Base-by-base conservation (phyloP, 352 stramenopile genomes). In the Phytophthora syringae region DNA sequence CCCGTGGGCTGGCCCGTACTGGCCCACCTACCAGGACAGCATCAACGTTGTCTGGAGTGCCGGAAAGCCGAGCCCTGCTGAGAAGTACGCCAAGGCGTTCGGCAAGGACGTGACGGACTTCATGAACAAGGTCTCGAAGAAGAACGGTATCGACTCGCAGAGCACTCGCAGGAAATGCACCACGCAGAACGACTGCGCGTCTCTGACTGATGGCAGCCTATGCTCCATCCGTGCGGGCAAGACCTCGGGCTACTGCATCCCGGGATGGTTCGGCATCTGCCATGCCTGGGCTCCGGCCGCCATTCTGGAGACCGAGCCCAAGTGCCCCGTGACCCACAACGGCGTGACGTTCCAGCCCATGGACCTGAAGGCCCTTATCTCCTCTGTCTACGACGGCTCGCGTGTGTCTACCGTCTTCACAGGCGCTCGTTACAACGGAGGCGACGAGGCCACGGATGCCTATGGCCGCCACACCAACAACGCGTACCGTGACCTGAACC, bases 11-110 rank as follows among this genome's bases (percentile, higher is more conserved):
- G 56, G 56, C 32, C 56, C 56, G 36, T 88, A 88, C 72, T 88
- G 76, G 74, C 74, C 79, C 22, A 63, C 67, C 42, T 88, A 83
- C 72, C 60, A 75, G 42, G 79, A 88, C 67, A 67, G 79, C 51
- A 88, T 88, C 74, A 88, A 88, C 68, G 53, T 66, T 22, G 36
- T 56, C 6, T 80, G 76, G 77, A 53, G 30, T 13, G 15, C 24
- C 1, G 47, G 52, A 4, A 40, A 72, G 36, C 39, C 59, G 2
- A 82, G 74, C 32, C 37, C 74, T 4, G 57, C 70, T 10, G 52
- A 67, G 49, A 82, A 82, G 60, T 82, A 82, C 44, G 74, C 74
- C 7, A 74, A 43, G 7, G 74, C 71, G 0, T 82, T 79, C 40
- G 55, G 56, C 0, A 49, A 74, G 7, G 51, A 82, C 39, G 58